Evolutionary conservation across 805 yeast genomes (phyloP), one percentile per base, ranked within the genome.

Genomic region (Candida alai): DNA sequence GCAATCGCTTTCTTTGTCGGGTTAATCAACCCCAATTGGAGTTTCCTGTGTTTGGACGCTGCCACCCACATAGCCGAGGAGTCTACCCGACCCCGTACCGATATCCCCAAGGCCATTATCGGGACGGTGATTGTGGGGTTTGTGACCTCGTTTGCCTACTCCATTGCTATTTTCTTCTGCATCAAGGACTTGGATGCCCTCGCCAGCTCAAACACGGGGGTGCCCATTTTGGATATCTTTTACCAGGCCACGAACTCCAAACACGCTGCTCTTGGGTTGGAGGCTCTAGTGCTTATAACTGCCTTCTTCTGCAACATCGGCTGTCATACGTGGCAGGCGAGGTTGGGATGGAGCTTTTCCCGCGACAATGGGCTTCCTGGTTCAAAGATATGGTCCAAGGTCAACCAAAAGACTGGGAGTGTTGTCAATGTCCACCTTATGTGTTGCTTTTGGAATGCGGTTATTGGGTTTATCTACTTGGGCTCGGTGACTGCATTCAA

Each of bases 11-110:
- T 79, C 50, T 69, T 80, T 36, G 74, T 78, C n/a, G 86, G 87
- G n/a, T 56, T 80, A 30, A 72, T 80, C 44, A 79, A 79, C 50
- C 83, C 85, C 5, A 73, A 76, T 36, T 80, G 84, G 84, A 74
- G 80, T 7, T 79, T 78, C 60, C 68, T 78, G 18, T 79, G 86
- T 43, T 64, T 78, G 32, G 88, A 80, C 49, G 74, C 78, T 37
- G 84, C 85, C 2, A 77, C 85, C 3, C 87, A 80, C 47, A 67
- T 81, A 71, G 78, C 82, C 15, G 88, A 81, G 49, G 87, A 80
- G 49, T 69, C 70, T 23, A 60, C 68, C 24, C 62, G 70, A 18
- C 84, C 87, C 4, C 73, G 73, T 46, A 63, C 70, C 32, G 68
- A 73, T 41, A 76, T 78, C 35, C 85, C 86, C 14, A 68, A 68